A percentile compares a stretch with the other conserved stretches of the same genome.
Evolutionary conservation across 257 asterid species (phyloP).

Genomic region (Primulina eburnea): DNA sequence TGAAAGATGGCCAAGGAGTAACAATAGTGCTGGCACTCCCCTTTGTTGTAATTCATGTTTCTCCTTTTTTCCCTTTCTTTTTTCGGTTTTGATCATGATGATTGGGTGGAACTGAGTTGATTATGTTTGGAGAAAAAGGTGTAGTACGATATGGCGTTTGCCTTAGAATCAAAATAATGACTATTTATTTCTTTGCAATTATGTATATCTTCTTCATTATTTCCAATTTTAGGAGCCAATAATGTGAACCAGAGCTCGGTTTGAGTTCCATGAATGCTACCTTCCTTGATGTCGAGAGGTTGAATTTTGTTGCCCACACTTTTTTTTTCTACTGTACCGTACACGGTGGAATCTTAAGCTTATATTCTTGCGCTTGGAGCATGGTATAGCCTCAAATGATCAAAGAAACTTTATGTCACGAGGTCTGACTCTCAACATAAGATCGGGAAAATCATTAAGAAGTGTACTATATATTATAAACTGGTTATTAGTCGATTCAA

Average conservation of each 20-base stretch:
- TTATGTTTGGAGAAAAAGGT: neutral
- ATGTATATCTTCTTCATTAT: neutral
- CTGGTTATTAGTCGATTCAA: no score
- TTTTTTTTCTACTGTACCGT: neutral
- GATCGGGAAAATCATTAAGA: no score
- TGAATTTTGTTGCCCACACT: neutral
- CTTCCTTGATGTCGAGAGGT: neutral
- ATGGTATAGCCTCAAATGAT: neutral
- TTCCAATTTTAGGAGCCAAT: neutral
- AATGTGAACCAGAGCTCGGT: neutral
- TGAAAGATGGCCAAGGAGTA: neutral
- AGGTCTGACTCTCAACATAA: no score
- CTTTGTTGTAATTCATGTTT: slow-evolving; percentile 13
- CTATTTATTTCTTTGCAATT: neutral
- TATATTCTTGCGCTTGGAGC: neutral
- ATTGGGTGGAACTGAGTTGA: neutral
- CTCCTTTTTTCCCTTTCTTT: neutral
- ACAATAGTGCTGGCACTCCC: neutral
- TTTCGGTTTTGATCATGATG: neutral
- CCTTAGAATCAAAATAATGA: neutral
- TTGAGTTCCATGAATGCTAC: neutral
- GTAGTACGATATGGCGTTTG: neutral
- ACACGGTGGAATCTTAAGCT: neutral
- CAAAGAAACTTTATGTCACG: neutral
- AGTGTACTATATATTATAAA: no score